phyloP scores from a whole-genome alignment of 371 early-diverging fungal species.

The Syncephalastrum sp. region DNA sequence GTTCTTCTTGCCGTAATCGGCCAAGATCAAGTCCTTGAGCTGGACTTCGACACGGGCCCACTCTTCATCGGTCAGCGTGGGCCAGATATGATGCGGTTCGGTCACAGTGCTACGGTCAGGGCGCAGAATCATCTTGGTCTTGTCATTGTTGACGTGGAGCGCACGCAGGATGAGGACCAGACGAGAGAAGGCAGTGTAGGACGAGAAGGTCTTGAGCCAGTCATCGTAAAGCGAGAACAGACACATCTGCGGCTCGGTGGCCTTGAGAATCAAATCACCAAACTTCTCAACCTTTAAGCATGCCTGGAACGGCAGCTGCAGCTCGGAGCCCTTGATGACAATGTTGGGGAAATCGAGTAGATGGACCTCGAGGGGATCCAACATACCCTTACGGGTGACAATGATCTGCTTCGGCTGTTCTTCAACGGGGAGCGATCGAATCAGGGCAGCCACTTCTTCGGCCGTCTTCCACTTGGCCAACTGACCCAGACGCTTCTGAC shows the following conservation, averaged over 20 bases:
- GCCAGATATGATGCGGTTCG: slow-evolving; percentile 98
- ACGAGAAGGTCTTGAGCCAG: slow-evolving; percentile 92
- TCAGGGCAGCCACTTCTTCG: slow-evolving; percentile 98
- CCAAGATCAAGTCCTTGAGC: slow-evolving; percentile 97
- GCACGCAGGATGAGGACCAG: slow-evolving; percentile 95
- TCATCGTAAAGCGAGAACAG: slow-evolving; percentile 91
- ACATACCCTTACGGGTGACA: slow-evolving; percentile 98
- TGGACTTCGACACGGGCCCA: slow-evolving; percentile 98
- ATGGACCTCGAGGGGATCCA: slow-evolving; percentile 98
- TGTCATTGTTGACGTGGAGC: slow-evolving; percentile 94
- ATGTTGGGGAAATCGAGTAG: slow-evolving; percentile 96
- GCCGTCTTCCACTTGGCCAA: slow-evolving; percentile 99
- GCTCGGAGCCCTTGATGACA: slow-evolving; percentile 95
- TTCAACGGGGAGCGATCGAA: slow-evolving; percentile 97
- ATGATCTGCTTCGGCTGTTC: slow-evolving; percentile 99
- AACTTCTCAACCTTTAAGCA: slow-evolving; percentile 98
- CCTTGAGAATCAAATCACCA: slow-evolving; percentile 95
- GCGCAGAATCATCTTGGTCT: slow-evolving; percentile 92
- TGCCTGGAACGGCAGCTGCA: slow-evolving; percentile 97
- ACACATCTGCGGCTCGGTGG: slow-evolving; percentile 95
- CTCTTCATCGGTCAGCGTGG: slow-evolving; percentile 91
- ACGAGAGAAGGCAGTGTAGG: slow-evolving; percentile 98
- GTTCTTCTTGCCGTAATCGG: slow-evolving; percentile 98
- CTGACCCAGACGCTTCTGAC: slow-evolving; percentile 98
- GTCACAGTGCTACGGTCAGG: slow-evolving; percentile 93